phyloP scores from a whole-genome alignment of 805 yeast species.

The Candida berthetii region DNA sequence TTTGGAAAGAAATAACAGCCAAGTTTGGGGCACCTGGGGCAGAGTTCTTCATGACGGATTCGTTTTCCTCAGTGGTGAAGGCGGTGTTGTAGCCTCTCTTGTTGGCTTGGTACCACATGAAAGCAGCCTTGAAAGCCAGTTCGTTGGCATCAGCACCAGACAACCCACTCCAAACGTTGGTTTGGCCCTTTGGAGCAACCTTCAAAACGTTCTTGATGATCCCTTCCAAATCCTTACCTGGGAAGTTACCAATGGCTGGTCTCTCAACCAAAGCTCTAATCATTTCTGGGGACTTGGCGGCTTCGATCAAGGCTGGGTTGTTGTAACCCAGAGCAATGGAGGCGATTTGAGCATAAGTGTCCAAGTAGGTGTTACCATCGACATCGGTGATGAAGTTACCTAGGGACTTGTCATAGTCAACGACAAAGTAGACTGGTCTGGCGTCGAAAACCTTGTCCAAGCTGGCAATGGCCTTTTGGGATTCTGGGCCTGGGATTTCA shows the following conservation, averaged over 20 bases:
- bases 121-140: constrained; percentile 84
- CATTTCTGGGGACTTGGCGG: constrained; percentile 67
- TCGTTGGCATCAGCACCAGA: constrained; percentile 89
- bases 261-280: constrained; percentile 70
- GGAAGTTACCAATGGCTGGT: constrained; percentile 82
- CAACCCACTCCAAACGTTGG: constrained; percentile 70
- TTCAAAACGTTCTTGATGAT: constrained; percentile 39
- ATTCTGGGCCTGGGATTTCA: constrained; percentile 72
- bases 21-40: constrained; percentile 88
- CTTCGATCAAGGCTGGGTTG: constrained; percentile 67
- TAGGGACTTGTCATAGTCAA: constrained; percentile 65
- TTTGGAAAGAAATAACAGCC: constrained; percentile 79
- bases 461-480: constrained; percentile 42
- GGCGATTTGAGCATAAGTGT: constrained; percentile 79
- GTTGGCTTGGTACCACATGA: constrained; percentile 68
- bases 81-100: constrained; percentile 57
- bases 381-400: constrained; percentile 81
- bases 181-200: constrained; percentile 76
- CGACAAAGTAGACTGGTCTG: constrained; percentile 68
- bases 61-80: constrained; percentile 65
- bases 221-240: constrained; percentile 61
- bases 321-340: constrained; percentile 84
- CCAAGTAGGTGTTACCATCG: constrained; percentile 72
- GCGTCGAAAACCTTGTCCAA: constrained; percentile 63
- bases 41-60: constrained; percentile 69